Evolutionary conservation across 208 protist genomes (phyloP).

Genomic region (Jaenimonas drosophilae): DNA sequence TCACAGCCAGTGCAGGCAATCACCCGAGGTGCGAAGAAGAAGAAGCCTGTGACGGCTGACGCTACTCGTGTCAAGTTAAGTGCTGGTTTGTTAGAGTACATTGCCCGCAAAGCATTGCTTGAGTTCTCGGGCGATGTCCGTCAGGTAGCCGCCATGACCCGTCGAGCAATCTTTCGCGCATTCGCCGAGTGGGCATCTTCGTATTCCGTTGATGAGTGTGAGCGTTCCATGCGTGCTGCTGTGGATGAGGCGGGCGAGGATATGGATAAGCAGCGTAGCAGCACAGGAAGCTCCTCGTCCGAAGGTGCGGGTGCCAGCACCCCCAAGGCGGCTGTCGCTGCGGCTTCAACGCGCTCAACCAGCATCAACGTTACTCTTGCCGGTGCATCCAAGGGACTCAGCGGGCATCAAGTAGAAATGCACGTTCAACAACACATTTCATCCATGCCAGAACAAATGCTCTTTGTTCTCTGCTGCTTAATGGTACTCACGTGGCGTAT

Average conservation of each 20-base stretch:
- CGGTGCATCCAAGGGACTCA: conserved; percentile 30
- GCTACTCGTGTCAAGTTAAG: conserved; percentile 24
- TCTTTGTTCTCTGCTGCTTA: conserved; percentile 71
- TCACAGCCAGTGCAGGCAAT: no score
- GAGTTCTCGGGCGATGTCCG: conserved; percentile 64
- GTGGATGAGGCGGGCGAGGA: neutral
- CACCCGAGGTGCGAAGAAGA: no score
- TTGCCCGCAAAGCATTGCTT: conserved; percentile 44
- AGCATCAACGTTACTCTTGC: conserved; percentile 20
- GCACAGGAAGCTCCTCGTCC: neutral
- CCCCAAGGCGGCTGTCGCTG: neutral
- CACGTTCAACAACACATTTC: conserved; percentile 45
- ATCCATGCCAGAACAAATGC: conserved; percentile 59
- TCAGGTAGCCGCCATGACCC: conserved; percentile 59
- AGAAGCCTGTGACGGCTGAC: no score
- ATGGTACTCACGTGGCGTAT: conserved; percentile 42
- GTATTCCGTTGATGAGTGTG: no score
- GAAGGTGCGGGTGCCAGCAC: neutral
- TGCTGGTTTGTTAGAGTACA: conserved; percentile 43
- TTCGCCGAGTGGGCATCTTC: conserved; percentile 14
- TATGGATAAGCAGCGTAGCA: neutral
- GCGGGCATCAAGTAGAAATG: conserved; percentile 27
- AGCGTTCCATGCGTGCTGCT: no score
- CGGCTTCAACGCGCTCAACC: neutral
- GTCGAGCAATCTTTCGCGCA: conserved; percentile 38